Base-by-base conservation (phyloP, 2,329 filamentous ascomycete species). In the Shiraia sp. region DNA sequence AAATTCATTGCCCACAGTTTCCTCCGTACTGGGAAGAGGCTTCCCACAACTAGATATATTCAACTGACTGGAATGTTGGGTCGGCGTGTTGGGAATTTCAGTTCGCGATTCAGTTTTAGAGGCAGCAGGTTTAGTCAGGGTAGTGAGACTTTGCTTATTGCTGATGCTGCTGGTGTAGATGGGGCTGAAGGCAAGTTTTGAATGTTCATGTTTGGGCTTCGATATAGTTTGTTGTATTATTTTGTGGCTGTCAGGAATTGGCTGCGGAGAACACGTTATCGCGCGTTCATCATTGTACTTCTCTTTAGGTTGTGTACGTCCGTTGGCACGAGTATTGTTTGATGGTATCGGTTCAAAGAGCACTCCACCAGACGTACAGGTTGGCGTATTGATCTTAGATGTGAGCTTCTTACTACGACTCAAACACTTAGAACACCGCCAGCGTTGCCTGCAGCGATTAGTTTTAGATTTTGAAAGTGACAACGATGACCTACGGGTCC, bases 21-120 rank as follows among this genome's bases (percentile, higher is more conserved):
- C 4, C 10, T 27, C 13, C 10, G 25, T 27, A 27, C 10, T 27
- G 25, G 25, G 10, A 10, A 14, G 13, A 14, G n/a, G 8, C 8
- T 29, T 29, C 15, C n/a, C 15, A 14, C 15, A 10, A 12, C 27
- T 14, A 7, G 15, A 31, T 26, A 23, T 32, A 6, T 29, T 32
- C 13, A 43, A 14, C 29, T 55, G 40, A 15, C 46, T 47, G 8
- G 39, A 53, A 4, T 15, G 22, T 36, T 53, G 56, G 10, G 50
- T 49, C 25, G 51, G 47, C 16, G 55, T 57, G 15, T 51, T 47
- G 2, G 45, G 50, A 13, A 52, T 35, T 39, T 57, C 47, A 6
- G 34, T 40, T 4, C 25, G 31, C 14, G n/a, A n/a, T n/a, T 39
- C 38, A 2, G 15, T 27, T 10, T 10, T 15, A 7, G 12, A 12